A percentile compares a stretch with the other conserved stretches of the same genome.
phyloP scores from a whole-genome alignment of 2,329 filamentous ascomycete species.

The Escovopsis sp. region DNA sequence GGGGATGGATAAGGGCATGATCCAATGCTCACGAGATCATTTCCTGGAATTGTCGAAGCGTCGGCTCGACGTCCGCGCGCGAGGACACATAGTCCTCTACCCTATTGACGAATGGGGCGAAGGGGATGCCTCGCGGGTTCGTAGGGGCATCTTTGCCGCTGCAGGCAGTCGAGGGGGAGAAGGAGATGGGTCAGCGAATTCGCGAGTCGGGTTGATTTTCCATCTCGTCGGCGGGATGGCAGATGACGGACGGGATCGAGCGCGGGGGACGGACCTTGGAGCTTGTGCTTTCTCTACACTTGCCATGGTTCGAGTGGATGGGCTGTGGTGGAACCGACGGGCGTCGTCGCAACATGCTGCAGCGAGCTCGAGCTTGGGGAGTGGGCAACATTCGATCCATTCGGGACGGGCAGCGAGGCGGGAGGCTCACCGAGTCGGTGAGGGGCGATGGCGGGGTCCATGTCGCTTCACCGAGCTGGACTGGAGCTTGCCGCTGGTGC shows the following conservation, averaged over 20 bases:
- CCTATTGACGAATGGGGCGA: slow-evolving; percentile 72
- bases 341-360: slow-evolving; percentile 8
- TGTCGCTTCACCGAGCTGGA: slow-evolving; percentile 2
- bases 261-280: slow-evolving; percentile 21
- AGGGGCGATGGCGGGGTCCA: slow-evolving; percentile 14
- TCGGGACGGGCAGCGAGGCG: slow-evolving; percentile 10
- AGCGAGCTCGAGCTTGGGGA: slow-evolving; percentile 4
- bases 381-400: slow-evolving; percentile 13
- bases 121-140: slow-evolving; percentile 71
- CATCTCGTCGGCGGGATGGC: no score
- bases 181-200: no score
- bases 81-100: slow-evolving; percentile 77
- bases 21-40: slow-evolving; percentile 62
- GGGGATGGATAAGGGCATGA: no score
- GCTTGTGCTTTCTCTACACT: slow-evolving; percentile 24
- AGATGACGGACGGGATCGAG: no score
- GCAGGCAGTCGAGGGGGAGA: slow-evolving; percentile 1
- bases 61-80: slow-evolving; percentile 63
- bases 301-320: slow-evolving; percentile 19
- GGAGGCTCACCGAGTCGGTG: slow-evolving; percentile 15
- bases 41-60: slow-evolving; percentile 73
- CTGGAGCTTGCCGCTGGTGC: slow-evolving; percentile 1
- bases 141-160: slow-evolving; percentile 37
- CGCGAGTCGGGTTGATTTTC: no score
- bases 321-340: slow-evolving; percentile 4